Conservation (phyloP, 371 early-diverging fungal species). For the Rhizopus arrhizus region DNA sequence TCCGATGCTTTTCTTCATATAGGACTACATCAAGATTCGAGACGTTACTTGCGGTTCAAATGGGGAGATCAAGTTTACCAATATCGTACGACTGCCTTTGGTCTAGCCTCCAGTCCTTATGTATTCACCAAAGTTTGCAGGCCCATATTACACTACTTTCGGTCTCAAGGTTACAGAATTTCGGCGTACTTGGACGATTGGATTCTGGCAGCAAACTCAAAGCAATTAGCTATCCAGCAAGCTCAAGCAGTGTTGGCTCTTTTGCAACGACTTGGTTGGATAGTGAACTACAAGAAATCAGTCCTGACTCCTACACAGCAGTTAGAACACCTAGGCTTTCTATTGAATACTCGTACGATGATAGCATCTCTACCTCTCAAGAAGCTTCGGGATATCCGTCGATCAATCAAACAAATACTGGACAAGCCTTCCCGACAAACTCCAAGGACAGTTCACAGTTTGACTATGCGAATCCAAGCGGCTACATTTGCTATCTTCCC, state of each 20-base stretch:
- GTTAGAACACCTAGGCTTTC: constrained; percentile 23
- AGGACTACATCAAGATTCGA: constrained; percentile 16
- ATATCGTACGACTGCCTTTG: constrained; percentile 49
- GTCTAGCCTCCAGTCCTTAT: constrained; percentile 46
- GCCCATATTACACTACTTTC: constrained; percentile 33
- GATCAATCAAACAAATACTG: constrained; percentile 20
- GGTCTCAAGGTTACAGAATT: constrained; percentile 16
- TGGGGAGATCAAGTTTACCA: constrained; percentile 50
- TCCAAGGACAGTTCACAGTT: constrained; percentile 19
- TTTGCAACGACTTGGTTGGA: constrained; percentile 3
- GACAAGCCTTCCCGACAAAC: too few relatives aligned
- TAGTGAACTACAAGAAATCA: constrained; percentile 15
- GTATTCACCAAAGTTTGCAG: constrained; percentile 43
- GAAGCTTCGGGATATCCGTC: constrained; percentile 28
- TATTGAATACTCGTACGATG: constrained; percentile 7
- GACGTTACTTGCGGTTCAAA: constrained; percentile 40
- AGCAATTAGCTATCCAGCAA: not conserved
- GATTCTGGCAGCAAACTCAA: constrained; percentile 6
- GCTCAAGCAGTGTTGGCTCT: not conserved
- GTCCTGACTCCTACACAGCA: constrained; percentile 10
- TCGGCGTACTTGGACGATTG: constrained; percentile 21
- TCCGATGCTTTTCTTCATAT: constrained; percentile 37
- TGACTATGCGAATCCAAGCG: constrained; percentile 27
- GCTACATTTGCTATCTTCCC: constrained; percentile 20
- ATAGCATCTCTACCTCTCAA: constrained; percentile 1